These are phyloP conservation scores for Annona squamosa DNA, from an alignment of 164 flowering plant genomes.

Conservation along the genomic window DNA sequence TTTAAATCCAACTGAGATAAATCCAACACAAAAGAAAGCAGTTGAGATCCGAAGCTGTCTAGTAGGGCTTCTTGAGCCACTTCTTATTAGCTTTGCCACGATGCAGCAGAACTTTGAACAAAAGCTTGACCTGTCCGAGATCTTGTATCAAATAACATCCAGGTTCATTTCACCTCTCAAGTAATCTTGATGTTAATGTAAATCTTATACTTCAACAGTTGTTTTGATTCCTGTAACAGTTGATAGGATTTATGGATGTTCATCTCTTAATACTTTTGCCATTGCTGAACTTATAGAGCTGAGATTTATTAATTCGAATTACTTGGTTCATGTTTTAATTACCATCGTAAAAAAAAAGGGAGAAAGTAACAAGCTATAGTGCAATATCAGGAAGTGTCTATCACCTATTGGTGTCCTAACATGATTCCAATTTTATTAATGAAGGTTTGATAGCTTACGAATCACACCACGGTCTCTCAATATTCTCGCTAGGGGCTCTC, in stretches of 20 bases:
- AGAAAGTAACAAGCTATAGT: too few species aligned
- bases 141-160: slow-evolving; percentile 91
- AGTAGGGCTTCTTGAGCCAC: slow-evolving; percentile 98
- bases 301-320: neutral
- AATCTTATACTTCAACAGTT: neutral
- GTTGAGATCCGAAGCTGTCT: slow-evolving; percentile 88
- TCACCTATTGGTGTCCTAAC: slow-evolving; percentile 12
- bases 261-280: neutral
- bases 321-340: neutral
- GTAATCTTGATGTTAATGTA: neutral
- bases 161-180: slow-evolving; percentile 37
- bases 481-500: slow-evolving; percentile 88
- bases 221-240: neutral
- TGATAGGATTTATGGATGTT: neutral
- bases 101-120: slow-evolving; percentile 98
- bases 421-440: slow-evolving; percentile 9
- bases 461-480: slow-evolving; percentile 98
- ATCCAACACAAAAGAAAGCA: slow-evolving; percentile 85
- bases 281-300: neutral
- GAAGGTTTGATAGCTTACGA: slow-evolving; percentile 93
- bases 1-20: slow-evolving; percentile 78
- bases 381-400: too few species aligned
- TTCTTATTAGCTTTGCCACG: slow-evolving; percentile 91
- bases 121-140: slow-evolving; percentile 89
- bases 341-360: neutral